phyloP scores from a whole-genome alignment of 108 stramenopile species.

The Cyclotella distinguenda region DNA sequence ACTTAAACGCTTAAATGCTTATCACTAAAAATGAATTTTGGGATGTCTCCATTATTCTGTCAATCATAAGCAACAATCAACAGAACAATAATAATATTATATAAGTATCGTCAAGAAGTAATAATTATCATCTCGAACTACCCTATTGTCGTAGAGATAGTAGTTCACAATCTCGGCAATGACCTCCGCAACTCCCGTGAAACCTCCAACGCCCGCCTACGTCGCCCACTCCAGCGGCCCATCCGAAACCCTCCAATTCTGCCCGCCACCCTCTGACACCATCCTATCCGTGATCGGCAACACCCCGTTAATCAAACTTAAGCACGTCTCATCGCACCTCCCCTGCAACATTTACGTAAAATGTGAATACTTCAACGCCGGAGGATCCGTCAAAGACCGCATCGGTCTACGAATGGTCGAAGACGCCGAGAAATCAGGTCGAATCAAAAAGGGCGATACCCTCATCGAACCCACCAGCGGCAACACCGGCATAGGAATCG shows the following conservation, averaged over 20 bases:
- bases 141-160: no score
- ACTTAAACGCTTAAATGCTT: no score
- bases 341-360: slow-evolving; percentile 78
- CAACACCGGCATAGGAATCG: slow-evolving; percentile 95
- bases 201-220: neutral
- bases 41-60: no score
- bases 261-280: neutral
- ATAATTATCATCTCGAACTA: no score
- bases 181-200: neutral
- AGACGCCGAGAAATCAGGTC: slow-evolving; percentile 64
- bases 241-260: slow-evolving; percentile 3
- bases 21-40: no score
- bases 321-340: slow-evolving; percentile 50
- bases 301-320: slow-evolving; percentile 73
- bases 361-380: slow-evolving; percentile 83
- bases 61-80: no score
- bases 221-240: slow-evolving; percentile 9
- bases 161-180: neutral
- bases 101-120: no score
- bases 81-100: no score
- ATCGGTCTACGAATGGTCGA: slow-evolving; percentile 85
- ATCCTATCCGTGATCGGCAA: slow-evolving; percentile 15
- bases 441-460: slow-evolving; percentile 87
- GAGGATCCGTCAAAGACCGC: slow-evolving; percentile 91
- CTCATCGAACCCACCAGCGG: slow-evolving; percentile 96